These are phyloP conservation scores for Asterophora parasitica DNA, from an alignment of 768 basidiomycete species.

Conservation along the genomic window DNA sequence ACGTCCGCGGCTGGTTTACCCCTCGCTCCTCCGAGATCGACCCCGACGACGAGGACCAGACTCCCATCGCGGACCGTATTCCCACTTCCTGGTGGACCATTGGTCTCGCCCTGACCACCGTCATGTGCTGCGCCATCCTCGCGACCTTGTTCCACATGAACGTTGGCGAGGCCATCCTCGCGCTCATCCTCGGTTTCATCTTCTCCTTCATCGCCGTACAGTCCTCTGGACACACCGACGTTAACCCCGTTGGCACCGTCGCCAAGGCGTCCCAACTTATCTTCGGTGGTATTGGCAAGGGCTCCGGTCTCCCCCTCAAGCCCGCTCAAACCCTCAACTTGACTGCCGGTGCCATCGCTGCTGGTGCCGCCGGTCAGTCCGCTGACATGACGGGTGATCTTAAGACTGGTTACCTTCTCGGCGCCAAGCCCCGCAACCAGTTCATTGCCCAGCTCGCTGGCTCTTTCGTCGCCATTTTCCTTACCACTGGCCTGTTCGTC, in stretches of 20 bases:
- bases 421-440: conserved; percentile 59
- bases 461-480: conserved; percentile 57
- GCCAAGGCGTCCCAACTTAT: conserved; percentile 64
- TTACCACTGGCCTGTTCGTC: conserved; percentile 53
- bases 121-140: conserved; percentile 50
- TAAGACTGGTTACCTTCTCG: conserved; percentile 65
- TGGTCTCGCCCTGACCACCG: conserved; percentile 44
- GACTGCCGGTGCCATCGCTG: conserved; percentile 49
- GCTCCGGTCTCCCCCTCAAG: conserved; percentile 26
- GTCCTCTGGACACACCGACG: conserved; percentile 52
- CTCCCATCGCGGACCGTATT: conserved; percentile 50
- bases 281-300: conserved; percentile 58
- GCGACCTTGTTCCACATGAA: conserved; percentile 51
- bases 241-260: conserved; percentile 58
- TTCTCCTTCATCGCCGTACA: conserved; percentile 69
- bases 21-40: conserved; percentile 19
- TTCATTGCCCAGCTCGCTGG: conserved; percentile 58
- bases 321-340: conserved; percentile 45
- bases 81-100: conserved; percentile 51
- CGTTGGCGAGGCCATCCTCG: conserved; percentile 52
- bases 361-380: conserved; percentile 52
- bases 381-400: conserved; percentile 65
- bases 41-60: conserved; percentile 45
- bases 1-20: neutral
- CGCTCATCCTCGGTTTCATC: conserved; percentile 55